phyloP scores from a whole-genome alignment of 768 basidiomycete species.

The Mycena pura region DNA sequence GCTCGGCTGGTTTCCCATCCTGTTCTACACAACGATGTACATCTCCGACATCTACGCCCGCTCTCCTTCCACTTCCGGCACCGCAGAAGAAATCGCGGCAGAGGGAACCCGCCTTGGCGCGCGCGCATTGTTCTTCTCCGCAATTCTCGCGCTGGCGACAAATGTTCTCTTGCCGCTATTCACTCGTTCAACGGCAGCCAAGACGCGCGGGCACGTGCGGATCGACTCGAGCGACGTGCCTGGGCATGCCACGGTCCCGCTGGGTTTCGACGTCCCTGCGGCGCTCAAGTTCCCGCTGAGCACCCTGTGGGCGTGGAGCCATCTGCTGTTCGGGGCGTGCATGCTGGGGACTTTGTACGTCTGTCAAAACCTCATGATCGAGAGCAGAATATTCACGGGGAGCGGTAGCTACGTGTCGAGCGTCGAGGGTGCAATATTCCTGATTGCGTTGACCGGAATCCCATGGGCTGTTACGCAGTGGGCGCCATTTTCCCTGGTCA shows the following conservation, averaged over 20 bases:
- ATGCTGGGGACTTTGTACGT: constrained; percentile 88
- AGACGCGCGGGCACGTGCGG: constrained; percentile 6
- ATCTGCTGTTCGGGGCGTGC: constrained; percentile 72
- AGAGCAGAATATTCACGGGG: background rate
- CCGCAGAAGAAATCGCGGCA: constrained; percentile 36
- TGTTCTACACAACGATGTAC: constrained; percentile 89
- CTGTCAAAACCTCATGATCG: background rate
- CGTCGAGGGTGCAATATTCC: constrained; percentile 71
- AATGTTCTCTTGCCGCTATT: constrained; percentile 79
- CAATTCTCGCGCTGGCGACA: constrained; percentile 68
- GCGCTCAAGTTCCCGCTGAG: constrained; percentile 61
- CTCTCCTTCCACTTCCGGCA: constrained; percentile 32
- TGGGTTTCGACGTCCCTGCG: constrained; percentile 42
- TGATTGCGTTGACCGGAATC: constrained; percentile 83
- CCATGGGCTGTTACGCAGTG: constrained; percentile 92
- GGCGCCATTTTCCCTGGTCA: constrained; percentile 90
- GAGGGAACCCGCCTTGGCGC: constrained; percentile 86
- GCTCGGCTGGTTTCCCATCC: constrained; percentile 91
- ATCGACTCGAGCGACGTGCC: background rate
- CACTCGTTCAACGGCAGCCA: constrained; percentile 41
- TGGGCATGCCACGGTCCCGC: background rate
- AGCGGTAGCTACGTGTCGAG: constrained; percentile 68
- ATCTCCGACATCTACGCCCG: constrained; percentile 86
- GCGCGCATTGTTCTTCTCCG: constrained; percentile 80
- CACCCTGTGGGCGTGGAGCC: constrained; percentile 80